phyloP scores from a whole-genome alignment of 192 early-diverging fungal species.

The Umbelopsis vinacea region DNA sequence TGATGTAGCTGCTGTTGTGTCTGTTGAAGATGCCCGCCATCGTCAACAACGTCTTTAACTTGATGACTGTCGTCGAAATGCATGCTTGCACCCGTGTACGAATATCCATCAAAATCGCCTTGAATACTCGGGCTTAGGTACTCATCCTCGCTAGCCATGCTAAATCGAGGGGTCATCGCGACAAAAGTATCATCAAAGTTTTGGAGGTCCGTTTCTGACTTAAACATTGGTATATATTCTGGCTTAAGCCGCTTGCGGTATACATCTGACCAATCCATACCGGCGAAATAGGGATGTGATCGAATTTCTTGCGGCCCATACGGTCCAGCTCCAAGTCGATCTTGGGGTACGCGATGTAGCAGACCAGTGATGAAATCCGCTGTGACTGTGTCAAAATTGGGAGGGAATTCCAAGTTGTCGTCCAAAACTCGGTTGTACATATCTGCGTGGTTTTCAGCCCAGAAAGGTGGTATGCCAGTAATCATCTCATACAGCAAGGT shows the following conservation, averaged over 20 bases:
- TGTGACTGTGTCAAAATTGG: conserved; percentile 45
- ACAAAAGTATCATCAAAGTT: conserved; percentile 61
- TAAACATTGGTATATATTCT: conserved; percentile 65
- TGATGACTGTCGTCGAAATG: conserved; percentile 4
- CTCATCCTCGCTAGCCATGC: conserved; percentile 1
- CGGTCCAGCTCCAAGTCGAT: conserved; percentile 61
- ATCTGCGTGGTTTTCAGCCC: conserved; percentile 59
- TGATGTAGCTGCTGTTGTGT: background rate
- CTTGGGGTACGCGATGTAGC: conserved; percentile 60
- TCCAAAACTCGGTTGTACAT: conserved; percentile 63
- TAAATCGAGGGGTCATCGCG: conserved; percentile 51
- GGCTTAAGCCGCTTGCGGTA: conserved; percentile 61
- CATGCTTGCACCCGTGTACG: conserved; percentile 1
- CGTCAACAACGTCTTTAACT: background rate
- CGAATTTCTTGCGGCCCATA: conserved; percentile 72
- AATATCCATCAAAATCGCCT: conserved; percentile 14
- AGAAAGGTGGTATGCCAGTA: conserved; percentile 65
- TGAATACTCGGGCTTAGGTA: background rate
- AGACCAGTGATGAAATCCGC: conserved; percentile 49
- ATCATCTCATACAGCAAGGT: conserved; percentile 79
- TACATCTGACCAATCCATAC: conserved; percentile 70
- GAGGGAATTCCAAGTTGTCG: conserved; percentile 53
- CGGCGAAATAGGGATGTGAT: conserved; percentile 69
- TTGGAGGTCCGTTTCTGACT: conserved; percentile 50
- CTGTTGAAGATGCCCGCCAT: background rate